phyloP scores from a whole-genome alignment of 2,329 filamentous ascomycete species.

The Venturiaceae sp. region DNA sequence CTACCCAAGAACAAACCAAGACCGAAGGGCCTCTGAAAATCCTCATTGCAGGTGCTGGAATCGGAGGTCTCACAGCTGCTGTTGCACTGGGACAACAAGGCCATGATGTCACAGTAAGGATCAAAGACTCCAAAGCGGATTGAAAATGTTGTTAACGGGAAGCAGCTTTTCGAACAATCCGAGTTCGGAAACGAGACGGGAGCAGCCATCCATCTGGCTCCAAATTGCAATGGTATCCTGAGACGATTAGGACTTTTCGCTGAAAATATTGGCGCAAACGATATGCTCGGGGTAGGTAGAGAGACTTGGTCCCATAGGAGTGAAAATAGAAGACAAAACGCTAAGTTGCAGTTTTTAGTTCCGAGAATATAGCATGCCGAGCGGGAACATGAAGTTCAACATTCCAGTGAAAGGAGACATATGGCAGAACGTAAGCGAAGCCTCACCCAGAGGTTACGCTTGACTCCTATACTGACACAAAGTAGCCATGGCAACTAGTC shows the following conservation, averaged over 20 bases:
- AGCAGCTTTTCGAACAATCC: constrained; percentile 47
- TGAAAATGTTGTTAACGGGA: neutral
- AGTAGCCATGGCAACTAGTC: constrained; percentile 42
- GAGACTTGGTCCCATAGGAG: too few species aligned
- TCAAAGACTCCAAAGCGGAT: neutral
- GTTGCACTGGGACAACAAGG: constrained; percentile 44
- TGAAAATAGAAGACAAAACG: too few species aligned
- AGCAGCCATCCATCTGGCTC: constrained; percentile 52
- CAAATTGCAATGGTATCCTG: constrained; percentile 52
- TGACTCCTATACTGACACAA: too few species aligned
- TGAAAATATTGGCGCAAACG: constrained; percentile 27
- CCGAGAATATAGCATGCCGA: constrained; percentile 12
- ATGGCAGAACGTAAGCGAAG: constrained; percentile 23
- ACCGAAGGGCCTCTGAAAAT: constrained; percentile 14
- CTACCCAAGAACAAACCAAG: neutral
- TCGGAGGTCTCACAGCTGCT: constrained; percentile 43
- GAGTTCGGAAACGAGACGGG: constrained; percentile 46
- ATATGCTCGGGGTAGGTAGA: neutral
- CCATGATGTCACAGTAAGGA: constrained; percentile 30
- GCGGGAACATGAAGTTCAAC: constrained; percentile 30
- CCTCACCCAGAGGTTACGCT: too few species aligned
- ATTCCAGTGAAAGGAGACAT: constrained; percentile 24
- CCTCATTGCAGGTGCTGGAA: constrained; percentile 34
- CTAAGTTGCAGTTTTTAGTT: too few species aligned
- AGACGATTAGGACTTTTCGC: constrained; percentile 32